Conservation (phyloP, 208 protist species). For the Trypanosoma congolense region DNA sequence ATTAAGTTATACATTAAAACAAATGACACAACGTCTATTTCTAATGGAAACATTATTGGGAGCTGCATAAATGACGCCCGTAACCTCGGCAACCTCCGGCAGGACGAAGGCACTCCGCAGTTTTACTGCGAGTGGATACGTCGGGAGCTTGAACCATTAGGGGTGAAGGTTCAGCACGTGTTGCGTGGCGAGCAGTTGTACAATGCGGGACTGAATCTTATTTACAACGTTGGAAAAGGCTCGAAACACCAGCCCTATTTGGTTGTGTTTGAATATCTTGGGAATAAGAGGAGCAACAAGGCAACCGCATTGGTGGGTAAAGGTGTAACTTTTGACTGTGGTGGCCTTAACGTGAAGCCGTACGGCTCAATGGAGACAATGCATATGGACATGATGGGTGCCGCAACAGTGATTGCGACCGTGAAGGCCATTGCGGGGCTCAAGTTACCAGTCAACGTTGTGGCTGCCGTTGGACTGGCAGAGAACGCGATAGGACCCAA, state of each 20-base stretch:
- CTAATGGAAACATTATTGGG: constrained; percentile 62
- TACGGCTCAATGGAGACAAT: constrained; percentile 89
- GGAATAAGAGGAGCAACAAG: constrained; percentile 35
- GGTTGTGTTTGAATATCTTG: constrained; percentile 79
- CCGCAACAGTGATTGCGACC: constrained; percentile 71
- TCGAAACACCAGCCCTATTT: constrained; percentile 62
- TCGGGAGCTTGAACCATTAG: constrained; percentile 24
- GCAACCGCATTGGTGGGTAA: constrained; percentile 82
- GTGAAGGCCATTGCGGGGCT: constrained; percentile 66
- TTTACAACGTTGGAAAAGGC: constrained; percentile 83
- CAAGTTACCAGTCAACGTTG: constrained; percentile 68
- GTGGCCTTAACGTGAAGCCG: constrained; percentile 89
- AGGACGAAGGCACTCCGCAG: constrained; percentile 76
- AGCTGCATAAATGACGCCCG: constrained; percentile 68
- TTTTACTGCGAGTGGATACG: constrained; percentile 71
- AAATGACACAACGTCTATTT: constrained; percentile 36
- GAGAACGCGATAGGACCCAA: constrained; percentile 85
- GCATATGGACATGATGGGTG: constrained; percentile 92
- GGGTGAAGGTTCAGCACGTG: constrained; percentile 54
- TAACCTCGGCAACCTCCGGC: constrained; percentile 76
- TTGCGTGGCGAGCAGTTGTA: constrained; percentile 49
- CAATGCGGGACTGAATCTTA: constrained; percentile 50
- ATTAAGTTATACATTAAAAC: constrained; percentile 29
- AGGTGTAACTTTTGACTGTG: constrained; percentile 90
- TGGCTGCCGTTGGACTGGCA: constrained; percentile 72